A percentile compares a stretch with the other conserved stretches of the same genome.
phyloP scores from a whole-genome alignment of 305 asterid genomes.

The Fraxinus latifolia region DNA sequence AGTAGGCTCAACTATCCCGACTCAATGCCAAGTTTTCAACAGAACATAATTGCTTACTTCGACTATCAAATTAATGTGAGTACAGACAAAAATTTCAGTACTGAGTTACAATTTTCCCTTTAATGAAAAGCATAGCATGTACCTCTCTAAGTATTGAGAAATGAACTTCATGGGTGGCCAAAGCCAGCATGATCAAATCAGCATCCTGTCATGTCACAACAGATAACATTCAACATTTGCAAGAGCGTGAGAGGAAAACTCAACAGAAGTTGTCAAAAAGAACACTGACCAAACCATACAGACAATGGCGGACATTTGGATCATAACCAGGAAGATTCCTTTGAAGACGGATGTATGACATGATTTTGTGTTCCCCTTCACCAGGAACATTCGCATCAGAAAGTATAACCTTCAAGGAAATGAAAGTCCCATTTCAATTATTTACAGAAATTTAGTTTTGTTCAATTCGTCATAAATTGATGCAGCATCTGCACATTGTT shows the following conservation, averaged over 20 bases:
- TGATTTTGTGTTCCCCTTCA: slow-evolving; percentile 97
- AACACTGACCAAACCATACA: slow-evolving; percentile 84
- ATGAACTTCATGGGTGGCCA: slow-evolving; percentile 83
- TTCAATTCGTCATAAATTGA: slow-evolving; percentile 17
- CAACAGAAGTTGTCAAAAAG: background rate
- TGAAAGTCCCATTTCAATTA: background rate
- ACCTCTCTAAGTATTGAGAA: slow-evolving; percentile 97
- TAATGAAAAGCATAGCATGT: slow-evolving; percentile 16
- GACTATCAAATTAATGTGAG: slow-evolving; percentile 3
- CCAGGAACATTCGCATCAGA: slow-evolving; percentile 99
- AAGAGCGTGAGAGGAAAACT: background rate
- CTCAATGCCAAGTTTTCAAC: slow-evolving; percentile 14
- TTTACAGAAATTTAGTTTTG: background rate
- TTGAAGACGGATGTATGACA: slow-evolving; percentile 94
- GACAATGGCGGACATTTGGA: slow-evolving; percentile 91
- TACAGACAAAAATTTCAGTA: background rate
- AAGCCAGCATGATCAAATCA: slow-evolving; percentile 74
- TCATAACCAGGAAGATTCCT: slow-evolving; percentile 90
- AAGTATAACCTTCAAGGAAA: slow-evolving; percentile 72
- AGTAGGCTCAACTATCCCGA: slow-evolving; percentile 11
- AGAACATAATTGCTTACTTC: slow-evolving; percentile 10
- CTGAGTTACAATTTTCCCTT: slow-evolving; percentile 1
- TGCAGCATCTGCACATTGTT: background rate
- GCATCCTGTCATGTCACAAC: slow-evolving; percentile 64
- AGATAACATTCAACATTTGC: slow-evolving; percentile 14